Evolutionary conservation across 2,329 filamentous ascomycete species (phyloP).

Genomic region (Cephalotrichum gorgonifer): DNA sequence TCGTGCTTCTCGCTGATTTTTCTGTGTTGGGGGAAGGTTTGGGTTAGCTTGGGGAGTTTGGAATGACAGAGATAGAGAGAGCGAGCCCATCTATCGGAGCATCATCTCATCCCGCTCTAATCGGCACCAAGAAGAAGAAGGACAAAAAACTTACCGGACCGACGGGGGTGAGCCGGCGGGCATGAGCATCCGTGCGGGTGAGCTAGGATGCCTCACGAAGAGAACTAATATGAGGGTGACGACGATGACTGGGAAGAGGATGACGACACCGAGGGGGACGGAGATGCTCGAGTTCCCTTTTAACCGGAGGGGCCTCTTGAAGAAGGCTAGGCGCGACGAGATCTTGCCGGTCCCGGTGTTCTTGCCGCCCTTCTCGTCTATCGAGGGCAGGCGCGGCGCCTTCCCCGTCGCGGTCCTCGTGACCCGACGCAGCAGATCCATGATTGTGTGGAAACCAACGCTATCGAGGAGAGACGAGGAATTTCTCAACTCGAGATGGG

Average conservation of each 20-base stretch:
- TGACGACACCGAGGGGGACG: conserved; percentile 81
- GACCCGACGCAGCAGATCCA: conserved; percentile 50
- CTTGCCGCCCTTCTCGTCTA: conserved; percentile 36
- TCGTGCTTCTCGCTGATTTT: conserved; percentile 97
- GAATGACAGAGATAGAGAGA: background rate
- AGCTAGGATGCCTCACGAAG: conserved; percentile 79
- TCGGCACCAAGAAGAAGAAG: background rate
- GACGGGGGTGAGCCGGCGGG: conserved; percentile 79
- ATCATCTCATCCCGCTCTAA: background rate
- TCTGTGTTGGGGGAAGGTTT: conserved; percentile 33
- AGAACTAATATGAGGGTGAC: conserved; percentile 84
- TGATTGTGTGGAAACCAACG: conserved; percentile 15
- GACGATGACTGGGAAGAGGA: conserved; percentile 86
- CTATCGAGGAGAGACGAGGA: background rate
- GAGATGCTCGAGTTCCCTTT: conserved; percentile 88
- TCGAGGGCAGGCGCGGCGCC: conserved; percentile 34
- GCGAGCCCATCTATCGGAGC: too few species aligned
- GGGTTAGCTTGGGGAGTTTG: background rate
- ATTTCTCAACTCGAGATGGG: background rate
- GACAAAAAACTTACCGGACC: conserved; percentile 58
- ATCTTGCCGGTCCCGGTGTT: conserved; percentile 26
- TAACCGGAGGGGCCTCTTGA: conserved; percentile 76
- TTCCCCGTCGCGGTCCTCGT: conserved; percentile 36
- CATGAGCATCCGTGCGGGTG: conserved; percentile 72
- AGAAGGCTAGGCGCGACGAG: conserved; percentile 59